Percentiles rank a stretch among this genome's conserved stretches.
These are phyloP conservation scores for Thelonectria blattea DNA, from an alignment of 2,329 filamentous ascomycete species.

Conservation along the genomic window DNA sequence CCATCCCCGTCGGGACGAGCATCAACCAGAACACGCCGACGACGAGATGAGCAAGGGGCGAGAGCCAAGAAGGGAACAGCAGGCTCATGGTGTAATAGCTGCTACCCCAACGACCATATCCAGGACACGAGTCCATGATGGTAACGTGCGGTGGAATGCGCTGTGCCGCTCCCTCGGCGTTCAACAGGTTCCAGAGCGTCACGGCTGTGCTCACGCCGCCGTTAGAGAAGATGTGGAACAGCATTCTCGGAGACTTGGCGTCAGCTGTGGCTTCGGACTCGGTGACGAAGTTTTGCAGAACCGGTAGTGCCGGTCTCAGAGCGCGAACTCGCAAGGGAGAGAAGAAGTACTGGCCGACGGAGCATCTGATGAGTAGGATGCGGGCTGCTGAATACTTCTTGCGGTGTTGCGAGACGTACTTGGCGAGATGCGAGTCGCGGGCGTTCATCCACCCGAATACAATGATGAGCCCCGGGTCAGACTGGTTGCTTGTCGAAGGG, in stretches of 20 bases:
- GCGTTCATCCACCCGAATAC: conserved; percentile 60
- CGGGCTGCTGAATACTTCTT: conserved; percentile 50
- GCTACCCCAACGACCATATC: conserved; percentile 47
- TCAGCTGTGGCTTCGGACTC: conserved; percentile 18
- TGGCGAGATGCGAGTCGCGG: conserved; percentile 55
- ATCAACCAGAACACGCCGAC: conserved; percentile 42
- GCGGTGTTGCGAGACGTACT: conserved; percentile 56
- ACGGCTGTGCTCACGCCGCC: conserved; percentile 55
- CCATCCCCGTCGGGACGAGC: conserved; percentile 40
- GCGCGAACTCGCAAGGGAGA: conserved; percentile 41
- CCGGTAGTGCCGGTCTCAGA: conserved; percentile 48
- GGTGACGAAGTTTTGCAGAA: conserved; percentile 45
- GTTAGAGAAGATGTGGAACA: conserved; percentile 60
- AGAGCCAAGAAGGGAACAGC: conserved; percentile 42
- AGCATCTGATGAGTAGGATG: conserved; percentile 55
- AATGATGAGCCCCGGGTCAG: conserved; percentile 53
- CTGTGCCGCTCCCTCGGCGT: conserved; percentile 22
- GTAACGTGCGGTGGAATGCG: conserved; percentile 51
- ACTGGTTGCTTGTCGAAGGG: background rate
- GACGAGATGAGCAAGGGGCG: conserved; percentile 44
- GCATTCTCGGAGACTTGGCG: conserved; percentile 38
- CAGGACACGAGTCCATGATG: conserved; percentile 58
- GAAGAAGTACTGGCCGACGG: conserved; percentile 45
- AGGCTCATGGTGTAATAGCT: conserved; percentile 49
- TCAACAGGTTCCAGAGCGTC: conserved; percentile 39